Base-by-base conservation (phyloP, 768 basidiomycete genomes). In the Leccinum boreale region DNA sequence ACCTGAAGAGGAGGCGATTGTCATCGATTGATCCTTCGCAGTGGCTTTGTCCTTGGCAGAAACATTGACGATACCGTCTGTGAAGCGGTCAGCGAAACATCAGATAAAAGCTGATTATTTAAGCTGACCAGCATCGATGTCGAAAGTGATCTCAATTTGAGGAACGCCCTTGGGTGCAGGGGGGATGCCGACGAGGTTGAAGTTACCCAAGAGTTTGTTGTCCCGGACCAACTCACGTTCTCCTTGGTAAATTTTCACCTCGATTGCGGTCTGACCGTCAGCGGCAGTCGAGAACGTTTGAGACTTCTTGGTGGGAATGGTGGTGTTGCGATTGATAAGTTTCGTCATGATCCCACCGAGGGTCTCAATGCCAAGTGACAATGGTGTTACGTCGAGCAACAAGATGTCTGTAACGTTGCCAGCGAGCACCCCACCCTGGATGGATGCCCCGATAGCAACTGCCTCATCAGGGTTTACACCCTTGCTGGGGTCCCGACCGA, bases 271-370 rank as follows among this genome's bases (percentile, higher is more conserved):
- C 77, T 99, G 97, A 53, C 97, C 96, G 61, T 99, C 97, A 39
- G 96, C 96, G 42, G 97, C 96, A 15, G 97, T 99, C 4, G 96
- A 98, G 84, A 99, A 98, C 46, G 89, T 90, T 74, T 98, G 96
- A 0, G 93, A 94, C 84, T 99, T 99, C 84, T 99, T 99, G 65
- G 96, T 98, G 5, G 97, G 97, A 76, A 98, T 98, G 57, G 97
- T 98, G 11, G 97, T 99, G 80, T 99, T 99, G 58, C 97, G 90
- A 70, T 82, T 89, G 77, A 99, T 99, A 46, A 99, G 85, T 77
- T 98, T 96, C 63, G 96, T 98, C 93, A 99, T 98, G 77, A 99
- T 98, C 70, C 97, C 97, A 64, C 97, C 95, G 61, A 98, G 92
- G 11, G 96, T 98, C 78, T 97, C 94, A 55, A 94, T 94, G 78